Base-by-base conservation (phyloP, 495 filamentous ascomycete species). In the Trichoderma virens region DNA sequence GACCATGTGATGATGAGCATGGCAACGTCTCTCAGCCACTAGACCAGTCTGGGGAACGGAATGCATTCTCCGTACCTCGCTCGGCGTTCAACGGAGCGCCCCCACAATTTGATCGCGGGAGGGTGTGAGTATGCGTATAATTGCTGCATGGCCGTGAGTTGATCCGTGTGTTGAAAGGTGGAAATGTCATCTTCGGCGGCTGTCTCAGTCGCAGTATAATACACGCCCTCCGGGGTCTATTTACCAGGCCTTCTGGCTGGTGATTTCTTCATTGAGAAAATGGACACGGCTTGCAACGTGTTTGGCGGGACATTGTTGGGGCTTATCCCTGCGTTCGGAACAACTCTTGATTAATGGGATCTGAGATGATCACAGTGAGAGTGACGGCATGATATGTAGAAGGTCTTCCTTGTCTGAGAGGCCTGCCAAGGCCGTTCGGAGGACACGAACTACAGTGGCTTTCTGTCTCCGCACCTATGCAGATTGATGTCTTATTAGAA, bases 71-170 rank as follows among this genome's bases (percentile, higher is more conserved):
- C 27, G 27, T 56, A 35, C 11, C 5, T 35, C 32, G 5, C 11
- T 45, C 41, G 41, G 41, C 41, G 41, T 7, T 45, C 3, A 45
- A 45, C 3, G 51, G 25, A 30, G 25, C 2, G 47, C 51, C 51
- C 51, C 51, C 51, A 56, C 51, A 56, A n/a, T 8, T 27, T 13
- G 51, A 56, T 30, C 51, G 9, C 16, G 27, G 51, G 27, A 28
- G 51, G 51, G 51, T 30, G 51, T 56, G 51, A 56, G 51, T 56
- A 30, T 56, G 51, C 51, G 51, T 30, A 56, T 56, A 30, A 56
- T 56, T 56, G 51, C 23, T 27, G 25, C 51, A 56, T 28, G 51
- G 51, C 28, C 28, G 51, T 16, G 27, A 14, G 27, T 56, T 56
- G 25, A 13, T n/a, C 8, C n/a, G 51, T 14, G 13, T 56, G 8